Conservation (phyloP, 2,329 filamentous ascomycete genomes). For the Ophiostoma novo-ulmi region DNA sequence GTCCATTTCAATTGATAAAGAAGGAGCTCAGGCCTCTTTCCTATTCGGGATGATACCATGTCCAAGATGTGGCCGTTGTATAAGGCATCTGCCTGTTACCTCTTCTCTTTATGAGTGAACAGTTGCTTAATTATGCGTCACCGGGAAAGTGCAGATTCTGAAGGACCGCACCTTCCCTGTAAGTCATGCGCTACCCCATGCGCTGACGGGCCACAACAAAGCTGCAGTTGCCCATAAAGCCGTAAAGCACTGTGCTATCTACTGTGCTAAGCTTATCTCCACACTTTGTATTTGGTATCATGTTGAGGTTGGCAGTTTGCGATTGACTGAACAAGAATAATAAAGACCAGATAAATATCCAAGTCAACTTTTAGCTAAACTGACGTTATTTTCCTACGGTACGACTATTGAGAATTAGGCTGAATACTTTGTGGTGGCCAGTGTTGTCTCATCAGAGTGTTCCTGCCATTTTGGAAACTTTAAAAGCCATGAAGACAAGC, state of each 20-base stretch:
- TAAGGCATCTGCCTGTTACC: background rate
- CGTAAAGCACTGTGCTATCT: background rate
- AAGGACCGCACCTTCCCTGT: conserved; percentile 9
- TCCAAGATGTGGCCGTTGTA: background rate
- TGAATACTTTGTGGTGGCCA: background rate
- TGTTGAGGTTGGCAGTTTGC: background rate
- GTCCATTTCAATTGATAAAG: background rate
- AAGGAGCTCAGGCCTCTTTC: background rate
- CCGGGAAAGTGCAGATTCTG: conserved; percentile 9
- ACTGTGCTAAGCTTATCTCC: background rate
- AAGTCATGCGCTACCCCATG: conserved; percentile 4
- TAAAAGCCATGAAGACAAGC: background rate
- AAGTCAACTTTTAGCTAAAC: too few species aligned
- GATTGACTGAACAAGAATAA: background rate
- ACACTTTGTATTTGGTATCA: background rate
- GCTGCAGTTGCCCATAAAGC: conserved; percentile 3
- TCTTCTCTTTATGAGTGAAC: background rate
- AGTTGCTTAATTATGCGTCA: background rate
- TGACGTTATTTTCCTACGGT: background rate
- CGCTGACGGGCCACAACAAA: background rate
- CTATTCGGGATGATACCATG: background rate
- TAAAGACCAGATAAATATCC: background rate
- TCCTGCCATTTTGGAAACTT: background rate
- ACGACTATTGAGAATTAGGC: background rate
- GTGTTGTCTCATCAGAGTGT: background rate